A percentile compares a stretch with the other conserved stretches of the same genome.
Conservation (phyloP, 2,329 filamentous ascomycete species). For the Penicillium sumatraense region DNA sequence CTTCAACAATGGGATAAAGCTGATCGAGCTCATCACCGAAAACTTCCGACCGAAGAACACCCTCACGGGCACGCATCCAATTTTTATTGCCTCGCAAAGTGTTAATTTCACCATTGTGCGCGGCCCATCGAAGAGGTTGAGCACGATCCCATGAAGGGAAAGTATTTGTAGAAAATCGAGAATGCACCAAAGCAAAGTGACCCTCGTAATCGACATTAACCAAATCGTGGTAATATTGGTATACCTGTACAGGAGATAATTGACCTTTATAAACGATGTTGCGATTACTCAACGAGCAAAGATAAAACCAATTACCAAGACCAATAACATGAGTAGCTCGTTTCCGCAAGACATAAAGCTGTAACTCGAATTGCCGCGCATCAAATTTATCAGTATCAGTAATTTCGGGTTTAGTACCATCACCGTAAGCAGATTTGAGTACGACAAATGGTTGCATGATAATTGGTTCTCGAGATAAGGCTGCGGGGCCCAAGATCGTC, state of each 20-base stretch:
- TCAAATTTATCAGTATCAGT: conserved; percentile 82
- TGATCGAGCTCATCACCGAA: conserved; percentile 91
- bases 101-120: conserved; percentile 98
- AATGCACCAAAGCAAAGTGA: conserved; percentile 96
- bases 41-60: conserved; percentile 87
- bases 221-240: conserved; percentile 96
- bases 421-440: conserved; percentile 80
- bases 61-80: conserved; percentile 98
- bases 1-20: conserved; percentile 93
- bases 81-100: conserved; percentile 98
- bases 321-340: conserved; percentile 92
- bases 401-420: conserved; percentile 75
- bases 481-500: conserved; percentile 87
- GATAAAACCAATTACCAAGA: conserved; percentile 97
- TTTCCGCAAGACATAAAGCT: conserved; percentile 93
- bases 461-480: conserved; percentile 89
- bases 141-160: conserved; percentile 98
- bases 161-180: conserved; percentile 96
- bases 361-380: conserved; percentile 83
- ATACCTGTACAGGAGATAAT: conserved; percentile 90
- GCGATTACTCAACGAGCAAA: conserved; percentile 94
- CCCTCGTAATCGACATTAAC: conserved; percentile 97
- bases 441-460: conserved; percentile 97
- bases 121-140: conserved; percentile 93
- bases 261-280: conserved; percentile 99